Evolutionary conservation across 371 early-diverging fungal genomes (phyloP).

Genomic region (Furculomyces boomerangus): DNA sequence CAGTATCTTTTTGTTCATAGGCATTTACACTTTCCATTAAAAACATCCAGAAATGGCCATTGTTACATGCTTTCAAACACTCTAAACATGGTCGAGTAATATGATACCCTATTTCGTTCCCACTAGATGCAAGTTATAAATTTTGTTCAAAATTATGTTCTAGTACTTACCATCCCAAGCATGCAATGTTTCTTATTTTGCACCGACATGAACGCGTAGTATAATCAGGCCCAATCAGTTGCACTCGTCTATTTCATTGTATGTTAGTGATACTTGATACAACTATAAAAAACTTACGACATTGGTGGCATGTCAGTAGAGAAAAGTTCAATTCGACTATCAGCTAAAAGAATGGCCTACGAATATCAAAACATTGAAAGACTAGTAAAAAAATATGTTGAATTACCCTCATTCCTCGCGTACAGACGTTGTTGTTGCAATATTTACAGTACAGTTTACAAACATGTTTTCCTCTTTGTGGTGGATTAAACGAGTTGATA

Average conservation of each 20-base stretch:
- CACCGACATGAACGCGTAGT: slow-evolving; percentile 81
- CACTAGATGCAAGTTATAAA: slow-evolving; percentile 26
- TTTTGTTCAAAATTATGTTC: neutral
- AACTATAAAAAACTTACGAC: slow-evolving; percentile 29
- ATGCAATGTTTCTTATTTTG: slow-evolving; percentile 85
- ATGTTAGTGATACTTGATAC: neutral
- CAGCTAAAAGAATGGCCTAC: slow-evolving; percentile 69
- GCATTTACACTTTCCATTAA: slow-evolving; percentile 56
- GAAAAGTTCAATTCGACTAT: slow-evolving; percentile 61
- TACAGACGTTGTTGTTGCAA: slow-evolving; percentile 23
- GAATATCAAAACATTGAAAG: neutral
- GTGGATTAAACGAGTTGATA: slow-evolving; percentile 1
- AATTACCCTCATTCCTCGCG: slow-evolving; percentile 24
- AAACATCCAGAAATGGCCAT: slow-evolving; percentile 98
- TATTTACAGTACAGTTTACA: slow-evolving; percentile 21
- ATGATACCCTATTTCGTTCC: slow-evolving; percentile 89
- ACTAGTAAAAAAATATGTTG: neutral
- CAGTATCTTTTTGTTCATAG: slow-evolving; percentile 8
- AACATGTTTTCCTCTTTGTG: slow-evolving; percentile 13
- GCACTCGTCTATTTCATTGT: slow-evolving; percentile 37
- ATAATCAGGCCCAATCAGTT: slow-evolving; percentile 77
- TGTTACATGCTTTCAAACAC: slow-evolving; percentile 83
- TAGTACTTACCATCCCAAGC: slow-evolving; percentile 60
- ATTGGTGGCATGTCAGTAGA: slow-evolving; percentile 77
- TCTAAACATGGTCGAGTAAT: slow-evolving; percentile 85